Evolutionary conservation across 176 grass and related monocot species (phyloP), one percentile per base, ranked within the genome.

Genomic region (Musa troglodytarum): DNA sequence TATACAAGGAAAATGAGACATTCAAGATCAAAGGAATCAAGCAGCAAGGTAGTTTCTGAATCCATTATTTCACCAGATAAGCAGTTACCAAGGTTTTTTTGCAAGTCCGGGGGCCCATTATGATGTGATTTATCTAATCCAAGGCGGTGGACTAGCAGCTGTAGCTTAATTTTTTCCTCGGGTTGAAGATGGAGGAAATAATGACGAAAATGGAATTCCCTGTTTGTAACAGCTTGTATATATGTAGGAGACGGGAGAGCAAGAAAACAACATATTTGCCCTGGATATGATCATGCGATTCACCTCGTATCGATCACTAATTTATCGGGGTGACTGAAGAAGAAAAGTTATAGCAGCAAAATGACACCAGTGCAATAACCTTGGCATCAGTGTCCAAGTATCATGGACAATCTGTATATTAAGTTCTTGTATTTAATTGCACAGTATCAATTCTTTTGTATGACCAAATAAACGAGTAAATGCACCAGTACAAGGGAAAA

Each of bases 381-480:
- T 9, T 11, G 20, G 65, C 25, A 49, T 68, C 65, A 68, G 24
- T 34, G 65, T 68, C 26, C 65, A 68, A 17, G 65, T 14, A 16
- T 68, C 65, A 34, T 68, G 65, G 64, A 34, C 28, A 68, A 68
- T 16, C 11, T 68, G 65, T 68, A 34, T 11, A 34, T 68, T 14
- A 49, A 26, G 29, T 68, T 68, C 25, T 34, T 34, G 24, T 68
- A 43, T 68, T 11, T 68, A 43, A 17, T 43, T 9, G 65, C 65
- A 68, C 43, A 34, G 29, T 34, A 34, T 29, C 43, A 10, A 68
- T 68, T 68, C 65, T 68, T 68, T 68, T 68, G 28, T 68, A 43
- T 68, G 65, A 43, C 1, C 65, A 68, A 67, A 62, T 9, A n/a
- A 34, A 34, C 29, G 3, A 34, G 3, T 34, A 34, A 34, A 5